Conservation (phyloP, 352 stramenopile genomes). For the Peronospora destructor region DNA sequence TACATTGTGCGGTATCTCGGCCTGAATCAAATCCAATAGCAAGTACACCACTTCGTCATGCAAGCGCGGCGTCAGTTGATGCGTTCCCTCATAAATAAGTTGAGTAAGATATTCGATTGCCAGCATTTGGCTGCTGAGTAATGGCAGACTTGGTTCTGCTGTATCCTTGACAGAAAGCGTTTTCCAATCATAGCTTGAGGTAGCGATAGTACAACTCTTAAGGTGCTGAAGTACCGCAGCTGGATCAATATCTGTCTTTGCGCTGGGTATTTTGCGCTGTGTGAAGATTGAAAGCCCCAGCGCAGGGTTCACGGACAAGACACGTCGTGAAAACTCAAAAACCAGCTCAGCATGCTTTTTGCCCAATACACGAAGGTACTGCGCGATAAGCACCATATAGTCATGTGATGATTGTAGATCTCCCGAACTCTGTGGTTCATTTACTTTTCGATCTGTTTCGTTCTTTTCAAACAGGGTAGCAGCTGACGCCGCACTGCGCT, state of each 20-base stretch:
- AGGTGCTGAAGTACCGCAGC: slow-evolving; percentile 55
- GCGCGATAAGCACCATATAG: slow-evolving; percentile 53
- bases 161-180: slow-evolving; percentile 3
- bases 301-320: slow-evolving; percentile 46
- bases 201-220: slow-evolving; percentile 44
- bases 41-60: slow-evolving; percentile 80
- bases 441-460: not conserved
- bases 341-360: slow-evolving; percentile 63
- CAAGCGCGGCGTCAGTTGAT: slow-evolving; percentile 35
- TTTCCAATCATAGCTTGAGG: not conserved
- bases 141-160: slow-evolving; percentile 30
- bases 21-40: slow-evolving; percentile 61
- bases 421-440: not conserved
- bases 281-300: slow-evolving; percentile 78
- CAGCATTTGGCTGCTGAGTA: slow-evolving; percentile 57
- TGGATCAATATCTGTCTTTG: slow-evolving; percentile 59
- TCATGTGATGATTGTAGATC: slow-evolving; percentile 35
- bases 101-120: slow-evolving; percentile 78
- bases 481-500: slow-evolving; percentile 41
- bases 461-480: slow-evolving; percentile 8
- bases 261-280: slow-evolving; percentile 39
- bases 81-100: slow-evolving; percentile 43
- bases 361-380: slow-evolving; percentile 59
- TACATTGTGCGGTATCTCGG: slow-evolving; percentile 26
- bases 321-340: slow-evolving; percentile 74